Evolutionary conservation across 139 green algal species (phyloP), one percentile per base, ranked within the genome.

Genomic region (Pedinophyceae sp.): DNA sequence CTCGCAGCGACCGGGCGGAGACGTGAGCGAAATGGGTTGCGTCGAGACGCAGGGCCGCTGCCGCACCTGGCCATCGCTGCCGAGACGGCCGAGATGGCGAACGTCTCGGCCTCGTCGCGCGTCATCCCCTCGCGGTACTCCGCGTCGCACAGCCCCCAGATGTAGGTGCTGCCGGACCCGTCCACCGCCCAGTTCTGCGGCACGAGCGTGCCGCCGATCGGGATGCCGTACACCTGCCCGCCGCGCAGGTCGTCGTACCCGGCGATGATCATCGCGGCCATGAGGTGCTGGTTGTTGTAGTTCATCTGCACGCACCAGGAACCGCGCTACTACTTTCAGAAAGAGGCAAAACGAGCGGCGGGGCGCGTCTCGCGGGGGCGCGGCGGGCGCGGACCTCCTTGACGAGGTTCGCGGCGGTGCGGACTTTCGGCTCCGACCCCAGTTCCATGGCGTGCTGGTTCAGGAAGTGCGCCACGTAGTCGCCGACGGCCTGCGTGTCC

Each of bases 181-280:
- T 95, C 86, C 48, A 85, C 88, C 6, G 81, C 71, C 86, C 86
- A 95, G 25, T 63, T 62, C 58, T 93, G 75, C 26, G 57, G 64
- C 1, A 72, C 55, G 7, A 93, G 59, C 0, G 86, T 91, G 54
- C 86, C 86, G 15, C 86, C 81, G 39, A 95, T 93, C 46, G 85
- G 85, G 50, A 68, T 79, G n/a, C 78, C 81, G 57, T 73, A 94
- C 46, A 94, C 80, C 66, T 78, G 62, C 77, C 85, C 63, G 4
- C 89, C 89, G 1, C 72, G 54, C 2, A 74, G 22, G 24, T 63
- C 52, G 64, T 97, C 89, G 71, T 76, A 97, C 4, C 89, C 89
- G n/a, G 78, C 89, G 22, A 97, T 80, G 43, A 97, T 83, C 72
- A 96, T 85, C 4, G 83, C 89, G 1, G 84, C 88, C 38, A 85